Evolutionary conservation across 163 green algal genomes (phyloP), one percentile per base, ranked within the genome.

Genomic region (Scenedesmus sp.): DNA sequence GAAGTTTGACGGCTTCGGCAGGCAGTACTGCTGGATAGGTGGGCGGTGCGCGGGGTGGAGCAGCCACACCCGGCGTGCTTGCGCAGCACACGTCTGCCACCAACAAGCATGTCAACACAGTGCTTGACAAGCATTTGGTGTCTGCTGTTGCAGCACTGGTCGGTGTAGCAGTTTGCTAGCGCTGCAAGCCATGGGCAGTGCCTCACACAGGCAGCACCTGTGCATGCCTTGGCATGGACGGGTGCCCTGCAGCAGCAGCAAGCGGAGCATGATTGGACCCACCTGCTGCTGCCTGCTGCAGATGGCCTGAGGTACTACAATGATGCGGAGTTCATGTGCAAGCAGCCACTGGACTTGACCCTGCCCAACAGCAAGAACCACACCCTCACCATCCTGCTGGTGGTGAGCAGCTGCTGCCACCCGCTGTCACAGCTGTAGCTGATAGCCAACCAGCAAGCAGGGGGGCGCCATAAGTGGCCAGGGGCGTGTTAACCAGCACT

Each of bases 251-350:
- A 56, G 13, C 49, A 56, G 49, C 49, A 56, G 15, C 49, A 12
- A 56, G 49, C n/a, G n/a, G n/a, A n/a, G 49, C 49, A 12, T 56
- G 49, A 20, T 13, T 56, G 37, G 65, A 76, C 65, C 3, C 22
- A 1, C 37, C 40, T 40, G 30, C 65, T 37, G 30, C 65, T 40
- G 30, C 30, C 40, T 76, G 65, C 65, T 76, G 65, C n/a, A 49
- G 73, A 83, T 35, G 73, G 73, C 73, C 73, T 83, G 73, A 33
- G 73, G 7, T 83, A 83, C 37, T 83, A 83, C 73, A 83, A 83
- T 18, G 73, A 83, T 12, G 73, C 73, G 24, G 73, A 83, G 37
- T 83, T 83, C 40, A 83, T 49, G 73, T 83, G 73, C 73, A 46
- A n/a, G 37, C 73, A 46, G 73, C 73, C 73, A 37, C 37, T 83